Base-by-base conservation (phyloP, 2,329 filamentous ascomycete genomes). In the Botryotinia globosa region DNA sequence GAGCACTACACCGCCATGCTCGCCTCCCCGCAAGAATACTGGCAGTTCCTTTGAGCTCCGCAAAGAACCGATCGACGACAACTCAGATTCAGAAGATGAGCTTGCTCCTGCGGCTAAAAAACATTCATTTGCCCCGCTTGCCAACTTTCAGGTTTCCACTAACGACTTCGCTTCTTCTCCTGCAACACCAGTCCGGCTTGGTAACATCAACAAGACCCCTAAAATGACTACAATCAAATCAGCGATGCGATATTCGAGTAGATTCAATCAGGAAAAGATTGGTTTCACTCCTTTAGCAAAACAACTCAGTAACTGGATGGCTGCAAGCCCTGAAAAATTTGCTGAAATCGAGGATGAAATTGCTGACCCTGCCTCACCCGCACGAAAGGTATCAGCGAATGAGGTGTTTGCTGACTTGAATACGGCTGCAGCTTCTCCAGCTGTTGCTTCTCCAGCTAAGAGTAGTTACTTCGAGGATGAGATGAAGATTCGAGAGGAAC, bases 251-350 rank as follows among this genome's bases (percentile, higher is more conserved):
- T 34, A 32, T 20, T 64, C 63, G n/a, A 20, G 69, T 72, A 72
- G 73, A 42, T 66, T 73, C 12, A 67, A 56, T 18, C 72, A 61
- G 58, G 74, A 75, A 25, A 82, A 82, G 29, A 79, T 88, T 69
- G 89, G 89, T 2, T 91, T 92, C 74, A 91, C 89, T 1, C 88
- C 90, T 37, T 82, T 93, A 54, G 88, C 88, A 6, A 83, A 86
- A 54, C 87, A 90, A 77, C 82, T 93, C 7, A 86, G 83, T 73
- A 84, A 85, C 37, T 93, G 91, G 91, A 85, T 86, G 75, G 85
- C 90, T 1, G 84, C 84, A 37, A 91, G 88, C 75, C 88, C 89
- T 4, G 78, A 80, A 9, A 85, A 87, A 75, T 79, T 77, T n/a
- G n/a, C 12, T 29, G 74, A 77, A n/a, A 58, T 59, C 18, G 72